Evolutionary conservation across 768 basidiomycete genomes (phyloP), one percentile per base, ranked within the genome.

Genomic region (Xerocomellus intermedius): DNA sequence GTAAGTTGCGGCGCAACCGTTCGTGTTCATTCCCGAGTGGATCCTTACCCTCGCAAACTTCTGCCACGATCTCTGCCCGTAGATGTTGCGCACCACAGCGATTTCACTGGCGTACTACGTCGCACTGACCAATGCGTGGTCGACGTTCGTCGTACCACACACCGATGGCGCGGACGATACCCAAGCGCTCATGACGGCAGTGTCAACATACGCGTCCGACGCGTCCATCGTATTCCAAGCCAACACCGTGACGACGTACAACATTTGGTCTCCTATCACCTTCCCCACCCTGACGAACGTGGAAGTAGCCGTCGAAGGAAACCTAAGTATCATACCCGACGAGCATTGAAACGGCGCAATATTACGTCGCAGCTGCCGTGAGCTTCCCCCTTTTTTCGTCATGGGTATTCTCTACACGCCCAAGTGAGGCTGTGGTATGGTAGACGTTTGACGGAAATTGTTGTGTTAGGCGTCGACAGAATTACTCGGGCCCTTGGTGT

Each of bases 161-260:
- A 61, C 64, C 2, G 63, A 68, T 0, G 77, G 79, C 19, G 64
- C 69, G 43, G 82, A 86, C 43, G 85, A 85, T 58, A 78, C 79
- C 2, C 81, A 80, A 14, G 73, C 75, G 0, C 65, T 85, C 8
- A 60, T 72, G 7, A 72, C 77, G 19, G 78, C 76, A 5, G 66
- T 84, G 12, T 66, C 67, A 6, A 72, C 70, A 30, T 75, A 74
- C 56, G 61, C 71, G 3, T 64, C 64, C 8, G 70, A 82, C 54
- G 72, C 82, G 22, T 82, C 79, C 5, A 84, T 85, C 59, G 55
- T 85, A 5, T 86, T 86, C 66, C 46, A 78, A 62, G 74, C 80
- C 48, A 82, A 83, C 36, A 67, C n/a, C n/a, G n/a, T n/a, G n/a
- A n/a, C 76, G 19, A 81, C 76, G 1, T 87, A 86, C 62, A 86